Evolutionary conservation across 345 rosid genomes (phyloP), one percentile per base, ranked within the genome.

Genomic region (Reutealis trisperma): DNA sequence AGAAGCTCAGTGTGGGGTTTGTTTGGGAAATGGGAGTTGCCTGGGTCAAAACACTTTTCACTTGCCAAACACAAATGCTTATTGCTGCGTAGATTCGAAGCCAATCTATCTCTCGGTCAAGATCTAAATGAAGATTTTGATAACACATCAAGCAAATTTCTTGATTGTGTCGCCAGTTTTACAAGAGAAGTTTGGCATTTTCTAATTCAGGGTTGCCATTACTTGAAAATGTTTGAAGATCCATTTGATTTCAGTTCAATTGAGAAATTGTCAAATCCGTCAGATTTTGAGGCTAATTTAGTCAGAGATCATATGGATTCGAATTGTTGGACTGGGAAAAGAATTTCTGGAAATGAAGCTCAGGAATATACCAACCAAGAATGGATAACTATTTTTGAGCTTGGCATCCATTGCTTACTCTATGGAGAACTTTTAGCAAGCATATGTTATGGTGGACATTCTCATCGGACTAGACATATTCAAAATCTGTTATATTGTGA

Each of bases 331-430:
- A 69, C 55, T 0, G 72, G 37, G 65, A 67, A 66, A 59, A 65
- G 73, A 45, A 68, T 15, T 57, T 72, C 42, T 45, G 62, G 21
- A 76, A 67, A 22, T 41, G 62, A 85, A 45, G 75, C 67, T 9
- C 52, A 71, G 59, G 80, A 59, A 73, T 73, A 59, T 7, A 69
- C 30, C 25, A 67, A 71, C 64, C 82, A 83, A 52, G 77, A 49
- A 63, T 87, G 76, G 79, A 44, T 47, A 34, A 57, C 58, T 21
- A 42, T 87, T 58, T 84, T 74, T 63, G 63, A 80, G 79, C 93
- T 92, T 54, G 93, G 90, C 65, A 78, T 86, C 55, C 97, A 94
- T 74, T 91, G 97, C 83, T 78, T 86, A 61, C 75, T 81, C 1
- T 92, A 84, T 54, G 93, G 93, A 49, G 80, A 82, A 49, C 74